Base-by-base conservation (phyloP, 768 basidiomycete genomes). In the Mycena vitilis region DNA sequence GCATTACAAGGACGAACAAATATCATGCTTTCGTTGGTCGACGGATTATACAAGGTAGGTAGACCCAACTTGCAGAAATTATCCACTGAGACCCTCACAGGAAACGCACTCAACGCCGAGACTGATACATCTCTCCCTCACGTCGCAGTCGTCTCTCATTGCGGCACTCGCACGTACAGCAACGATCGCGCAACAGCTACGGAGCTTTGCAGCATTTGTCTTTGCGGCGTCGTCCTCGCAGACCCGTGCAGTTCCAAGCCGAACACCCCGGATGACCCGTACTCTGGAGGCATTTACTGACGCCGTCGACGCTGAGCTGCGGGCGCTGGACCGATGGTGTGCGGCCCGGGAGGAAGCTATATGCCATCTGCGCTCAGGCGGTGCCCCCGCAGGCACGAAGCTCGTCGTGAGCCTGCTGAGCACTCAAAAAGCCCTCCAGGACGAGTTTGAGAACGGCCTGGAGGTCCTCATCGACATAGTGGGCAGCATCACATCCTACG, bases 251-350 rank as follows among this genome's bases (percentile, higher is more conserved):
- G 59, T 40, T 40, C 66, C 58, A 61, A 68, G 42, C 55, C 55
- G 54, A 53, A 44, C 62, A 68, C 53, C 73, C 45, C 73, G 69
- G 53, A 76, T 79, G 12, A 88, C 89, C 12, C 86, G 85, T 38
- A 94, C 92, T 0, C 78, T 93, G n/a, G 92, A 95, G 75, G 94
- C 94, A 0, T 94, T 94, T 75, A 87, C 91, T 1, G 92, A 94
- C 63, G 93, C 92, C 0, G 79, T 95, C 53, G 88, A 89, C 66
- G 71, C 80, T 23, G 87, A 92, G 63, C 79, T 94, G 5, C 84
- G 82, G 23, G 69, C 69, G 5, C 88, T 95, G 68, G 86, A 92
- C 63, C 75, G 73, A 8, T 95, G 93, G 92, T 94, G 93, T 75
- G 88, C 93, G 1, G 75, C 75, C 16, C 83, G 81, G 63, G 94